phyloP scores from a whole-genome alignment of 768 basidiomycete genomes.

The Lactarius trivialis region DNA sequence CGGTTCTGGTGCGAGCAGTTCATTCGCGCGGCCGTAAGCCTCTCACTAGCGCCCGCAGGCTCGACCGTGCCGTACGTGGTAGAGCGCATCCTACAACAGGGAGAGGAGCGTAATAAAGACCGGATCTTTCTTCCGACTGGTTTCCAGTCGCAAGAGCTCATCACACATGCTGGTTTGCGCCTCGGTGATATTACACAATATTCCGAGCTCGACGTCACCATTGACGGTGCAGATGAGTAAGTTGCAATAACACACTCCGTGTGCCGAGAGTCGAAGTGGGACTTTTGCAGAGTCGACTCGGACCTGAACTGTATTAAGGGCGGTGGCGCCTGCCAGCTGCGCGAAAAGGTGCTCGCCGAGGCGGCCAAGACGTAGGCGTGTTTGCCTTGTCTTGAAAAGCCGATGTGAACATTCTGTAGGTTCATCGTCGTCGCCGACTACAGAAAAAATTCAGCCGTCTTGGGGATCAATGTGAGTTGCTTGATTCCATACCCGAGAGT shows the following conservation, averaged over 20 bases:
- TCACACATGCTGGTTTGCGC: conserved; percentile 66
- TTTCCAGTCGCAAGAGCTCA: conserved; percentile 96
- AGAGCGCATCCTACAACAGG: conserved; percentile 86
- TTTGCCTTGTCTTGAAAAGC: neutral
- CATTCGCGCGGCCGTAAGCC: neutral
- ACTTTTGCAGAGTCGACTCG: conserved; percentile 64
- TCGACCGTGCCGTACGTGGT: conserved; percentile 97
- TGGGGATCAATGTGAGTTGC: conserved; percentile 73
- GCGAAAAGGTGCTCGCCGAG: conserved; percentile 97
- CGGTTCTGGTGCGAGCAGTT: conserved; percentile 56
- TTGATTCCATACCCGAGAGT: neutral
- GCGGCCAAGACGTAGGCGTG: conserved; percentile 72
- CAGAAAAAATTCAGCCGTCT: conserved; percentile 79
- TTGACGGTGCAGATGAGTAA: conserved; percentile 96
- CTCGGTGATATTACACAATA: conserved; percentile 90
- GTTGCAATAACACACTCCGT: conserved; percentile 27
- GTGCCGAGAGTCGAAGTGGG: neutral
- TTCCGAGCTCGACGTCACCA: conserved; percentile 87
- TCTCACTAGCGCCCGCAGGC: conserved; percentile 36
- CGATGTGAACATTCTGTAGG: conserved; percentile 32
- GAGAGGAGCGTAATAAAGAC: conserved; percentile 61
- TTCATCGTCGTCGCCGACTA: conserved; percentile 93
- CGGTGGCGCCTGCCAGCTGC: conserved; percentile 91
- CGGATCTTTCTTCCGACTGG: conserved; percentile 90
- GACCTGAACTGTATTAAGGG: conserved; percentile 93